These are phyloP conservation scores for Debaryomycetaceae sp. DNA, from an alignment of 1,139 yeast genomes.

Conservation along the genomic window DNA sequence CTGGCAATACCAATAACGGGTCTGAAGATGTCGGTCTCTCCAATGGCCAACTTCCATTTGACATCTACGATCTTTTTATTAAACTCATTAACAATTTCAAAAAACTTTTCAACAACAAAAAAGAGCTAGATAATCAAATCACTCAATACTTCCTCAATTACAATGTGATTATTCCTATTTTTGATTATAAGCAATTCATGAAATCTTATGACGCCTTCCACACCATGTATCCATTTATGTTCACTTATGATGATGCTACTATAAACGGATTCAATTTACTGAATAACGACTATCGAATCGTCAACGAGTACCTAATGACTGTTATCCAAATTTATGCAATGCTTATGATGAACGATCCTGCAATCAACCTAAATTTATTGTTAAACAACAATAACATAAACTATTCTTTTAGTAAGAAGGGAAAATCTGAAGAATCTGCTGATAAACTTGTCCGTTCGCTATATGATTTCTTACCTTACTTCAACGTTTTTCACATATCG, in stretches of 20 bases:
- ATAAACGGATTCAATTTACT: constrained; percentile 50
- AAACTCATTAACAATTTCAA: constrained; percentile 47
- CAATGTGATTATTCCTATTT: constrained; percentile 58
- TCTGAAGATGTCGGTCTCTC: constrained; percentile 18
- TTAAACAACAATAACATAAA: constrained; percentile 39
- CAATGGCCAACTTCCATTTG: constrained; percentile 31
- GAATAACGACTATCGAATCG: constrained; percentile 47
- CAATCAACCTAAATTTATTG: constrained; percentile 38
- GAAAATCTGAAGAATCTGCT: constrained; percentile 10
- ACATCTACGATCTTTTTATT: constrained; percentile 44
- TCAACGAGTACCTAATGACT: constrained; percentile 48
- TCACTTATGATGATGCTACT: constrained; percentile 48
- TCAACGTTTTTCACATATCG: constrained; percentile 44
- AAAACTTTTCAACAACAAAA: constrained; percentile 38
- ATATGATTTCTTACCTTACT: constrained; percentile 46
- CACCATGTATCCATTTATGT: constrained; percentile 53
- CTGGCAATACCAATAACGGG: constrained; percentile 23
- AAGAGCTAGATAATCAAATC: constrained; percentile 51
- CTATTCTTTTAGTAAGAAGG: constrained; percentile 20
- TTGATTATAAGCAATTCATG: constrained; percentile 57
- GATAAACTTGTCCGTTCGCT: constrained; percentile 31
- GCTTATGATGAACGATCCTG: constrained; percentile 46
- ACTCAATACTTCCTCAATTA: constrained; percentile 53
- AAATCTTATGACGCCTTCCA: constrained; percentile 55
- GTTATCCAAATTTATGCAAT: constrained; percentile 47